A percentile compares a stretch with the other conserved stretches of the same genome.
Conservation (phyloP, 306 rosid genomes). For the Cicer chorassanicum region DNA sequence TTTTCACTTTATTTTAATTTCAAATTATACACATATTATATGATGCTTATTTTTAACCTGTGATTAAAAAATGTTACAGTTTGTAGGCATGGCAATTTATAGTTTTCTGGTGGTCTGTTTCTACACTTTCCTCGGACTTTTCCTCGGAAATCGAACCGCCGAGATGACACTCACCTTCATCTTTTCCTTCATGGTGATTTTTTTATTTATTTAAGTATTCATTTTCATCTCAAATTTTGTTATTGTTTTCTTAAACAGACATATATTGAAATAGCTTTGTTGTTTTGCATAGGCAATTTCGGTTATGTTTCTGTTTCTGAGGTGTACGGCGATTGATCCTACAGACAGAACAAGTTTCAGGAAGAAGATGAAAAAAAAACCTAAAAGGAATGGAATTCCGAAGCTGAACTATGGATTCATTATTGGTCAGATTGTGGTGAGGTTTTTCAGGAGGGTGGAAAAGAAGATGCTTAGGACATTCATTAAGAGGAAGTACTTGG, state of each 20-base stretch:
- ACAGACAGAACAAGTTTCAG: conserved; percentile 70
- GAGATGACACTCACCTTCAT: conserved; percentile 65
- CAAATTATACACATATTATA: not conserved
- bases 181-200: conserved; percentile 65
- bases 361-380: conserved; percentile 59
- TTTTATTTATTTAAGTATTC: not conserved
- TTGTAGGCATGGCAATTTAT: conserved; percentile 76
- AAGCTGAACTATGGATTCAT: conserved; percentile 68
- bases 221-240: not conserved
- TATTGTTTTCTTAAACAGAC: not conserved
- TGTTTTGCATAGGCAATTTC: conserved; percentile 59
- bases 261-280: not conserved
- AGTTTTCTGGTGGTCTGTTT: conserved; percentile 67
- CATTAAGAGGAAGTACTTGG: conserved; percentile 80
- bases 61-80: conserved; percentile 50
- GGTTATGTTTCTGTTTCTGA: conserved; percentile 69
- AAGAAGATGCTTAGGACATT: conserved; percentile 79
- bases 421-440: conserved; percentile 66
- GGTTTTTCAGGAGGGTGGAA: conserved; percentile 79
- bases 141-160: conserved; percentile 69
- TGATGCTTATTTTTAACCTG: not conserved
- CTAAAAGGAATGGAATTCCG: conserved; percentile 41
- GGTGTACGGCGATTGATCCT: conserved; percentile 92
- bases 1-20: not conserved
- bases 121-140: conserved; percentile 81